A percentile compares a stretch with the other conserved stretches of the same genome.
Evolutionary conservation across 2,329 filamentous ascomycete genomes (phyloP).

Genomic region (Ilyonectria mors-panacis): DNA sequence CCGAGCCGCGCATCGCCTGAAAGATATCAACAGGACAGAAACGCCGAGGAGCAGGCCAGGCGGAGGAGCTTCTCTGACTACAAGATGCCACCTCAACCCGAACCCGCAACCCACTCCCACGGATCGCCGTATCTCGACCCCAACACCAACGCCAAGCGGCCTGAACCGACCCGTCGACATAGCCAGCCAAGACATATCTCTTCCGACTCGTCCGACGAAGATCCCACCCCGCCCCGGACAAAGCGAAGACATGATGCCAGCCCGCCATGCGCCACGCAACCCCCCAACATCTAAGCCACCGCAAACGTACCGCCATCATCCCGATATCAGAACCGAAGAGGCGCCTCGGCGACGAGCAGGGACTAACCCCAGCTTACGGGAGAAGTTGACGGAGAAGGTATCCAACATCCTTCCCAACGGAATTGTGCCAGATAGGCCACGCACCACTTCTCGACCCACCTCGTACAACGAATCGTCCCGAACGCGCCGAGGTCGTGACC

Average conservation of each 20-base stretch:
- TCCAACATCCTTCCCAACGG: constrained; percentile 59
- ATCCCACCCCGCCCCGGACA: constrained; percentile 48
- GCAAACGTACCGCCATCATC: constrained; percentile 51
- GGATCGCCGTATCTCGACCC: constrained; percentile 55
- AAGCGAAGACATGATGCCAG: constrained; percentile 46
- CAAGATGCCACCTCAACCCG: constrained; percentile 55
- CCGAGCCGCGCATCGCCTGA: constrained; percentile 54
- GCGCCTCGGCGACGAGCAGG: constrained; percentile 52
- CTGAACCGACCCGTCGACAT: constrained; percentile 58
- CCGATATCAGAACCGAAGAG: constrained; percentile 56
- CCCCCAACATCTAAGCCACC: constrained; percentile 48
- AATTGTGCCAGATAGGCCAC: constrained; percentile 53
- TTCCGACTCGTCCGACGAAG: constrained; percentile 60
- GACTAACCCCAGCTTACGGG: constrained; percentile 58
- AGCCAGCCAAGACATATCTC: constrained; percentile 64
- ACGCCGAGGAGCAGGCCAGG: constrained; percentile 59
- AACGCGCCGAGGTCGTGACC: constrained; percentile 58
- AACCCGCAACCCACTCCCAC: constrained; percentile 46
- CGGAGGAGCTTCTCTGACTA: constrained; percentile 68
- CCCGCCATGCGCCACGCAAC: constrained; percentile 41
- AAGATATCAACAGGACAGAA: constrained; percentile 54
- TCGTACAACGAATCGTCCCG: constrained; percentile 51
- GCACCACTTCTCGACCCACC: constrained; percentile 54
- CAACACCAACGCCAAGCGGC: constrained; percentile 49
- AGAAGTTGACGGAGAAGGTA: constrained; percentile 63